Percentiles rank a stretch among this genome's conserved stretches.
phyloP scores from a whole-genome alignment of 75 land plant species.

The Cupressus sempervirens region DNA sequence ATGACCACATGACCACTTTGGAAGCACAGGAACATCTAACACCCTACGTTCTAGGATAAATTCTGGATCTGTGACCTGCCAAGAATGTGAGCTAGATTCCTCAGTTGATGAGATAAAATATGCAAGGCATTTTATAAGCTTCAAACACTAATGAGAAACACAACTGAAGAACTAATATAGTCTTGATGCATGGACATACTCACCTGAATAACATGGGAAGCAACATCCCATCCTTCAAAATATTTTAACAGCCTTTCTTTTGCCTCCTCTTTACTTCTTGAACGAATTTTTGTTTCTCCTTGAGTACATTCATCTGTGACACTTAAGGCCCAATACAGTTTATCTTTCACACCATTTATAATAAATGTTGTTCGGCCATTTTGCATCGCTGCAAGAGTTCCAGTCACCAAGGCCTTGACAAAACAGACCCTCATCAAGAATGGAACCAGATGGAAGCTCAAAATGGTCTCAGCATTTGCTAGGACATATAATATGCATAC shows the following conservation, averaged over 20 bases:
- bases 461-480: neutral
- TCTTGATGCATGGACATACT: neutral
- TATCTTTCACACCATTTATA: conserved; percentile 36
- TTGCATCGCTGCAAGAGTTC: conserved; percentile 20
- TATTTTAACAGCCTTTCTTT: conserved; percentile 37
- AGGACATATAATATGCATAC: neutral
- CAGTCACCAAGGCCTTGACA: conserved; percentile 34
- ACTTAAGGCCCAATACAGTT: conserved; percentile 46
- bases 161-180: neutral
- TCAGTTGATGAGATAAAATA: neutral
- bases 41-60: conserved; percentile 51
- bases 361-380: conserved; percentile 40
- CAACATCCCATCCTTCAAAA: conserved; percentile 41
- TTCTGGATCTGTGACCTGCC: conserved; percentile 43
- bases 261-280: conserved; percentile 27
- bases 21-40: conserved; percentile 44
- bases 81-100: neutral
- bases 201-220: conserved; percentile 27
- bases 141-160: neutral
- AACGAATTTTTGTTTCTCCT: conserved; percentile 31
- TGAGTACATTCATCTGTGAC: conserved; percentile 36
- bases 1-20: conserved; percentile 33
- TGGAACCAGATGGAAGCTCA: neutral
- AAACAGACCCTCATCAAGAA: conserved; percentile 3
- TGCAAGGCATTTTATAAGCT: neutral